Evolutionary conservation across 768 basidiomycete species (phyloP).

Genomic region (Suillus lakei): DNA sequence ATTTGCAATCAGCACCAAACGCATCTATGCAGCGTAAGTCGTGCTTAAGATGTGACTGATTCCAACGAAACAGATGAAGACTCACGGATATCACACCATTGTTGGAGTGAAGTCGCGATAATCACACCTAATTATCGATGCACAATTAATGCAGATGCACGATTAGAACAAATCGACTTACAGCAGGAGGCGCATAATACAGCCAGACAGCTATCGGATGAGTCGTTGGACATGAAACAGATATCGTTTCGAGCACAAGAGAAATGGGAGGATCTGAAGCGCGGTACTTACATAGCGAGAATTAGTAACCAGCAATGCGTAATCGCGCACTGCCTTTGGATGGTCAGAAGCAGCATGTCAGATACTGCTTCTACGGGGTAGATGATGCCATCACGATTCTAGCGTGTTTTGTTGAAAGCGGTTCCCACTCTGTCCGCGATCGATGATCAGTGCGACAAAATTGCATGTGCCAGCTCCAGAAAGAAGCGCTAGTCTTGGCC

Average conservation of each 20-base stretch:
- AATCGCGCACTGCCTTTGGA: not conserved
- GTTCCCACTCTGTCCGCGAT: no score
- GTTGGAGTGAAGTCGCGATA: not conserved
- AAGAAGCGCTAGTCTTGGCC: no score
- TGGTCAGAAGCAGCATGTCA: no score
- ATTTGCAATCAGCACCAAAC: not conserved
- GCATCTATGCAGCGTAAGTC: not conserved
- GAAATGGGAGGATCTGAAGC: not conserved
- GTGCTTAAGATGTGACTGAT: not conserved
- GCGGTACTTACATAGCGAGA: not conserved
- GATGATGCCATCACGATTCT: no score
- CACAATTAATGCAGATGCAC: not conserved
- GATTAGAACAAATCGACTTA: not conserved
- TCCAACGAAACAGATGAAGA: not conserved
- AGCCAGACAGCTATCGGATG: not conserved
- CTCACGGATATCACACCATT: constrained; percentile 4
- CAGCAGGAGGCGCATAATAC: not conserved
- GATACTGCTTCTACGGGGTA: no score
- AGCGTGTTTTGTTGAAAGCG: no score
- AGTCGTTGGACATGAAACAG: not conserved
- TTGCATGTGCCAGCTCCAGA: no score
- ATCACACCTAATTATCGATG: not conserved
- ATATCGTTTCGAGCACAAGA: not conserved
- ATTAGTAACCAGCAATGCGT: not conserved
- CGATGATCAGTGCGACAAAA: no score